phyloP scores from a whole-genome alignment of 768 basidiomycete species.

The Phlebiopsis flavidoalba region DNA sequence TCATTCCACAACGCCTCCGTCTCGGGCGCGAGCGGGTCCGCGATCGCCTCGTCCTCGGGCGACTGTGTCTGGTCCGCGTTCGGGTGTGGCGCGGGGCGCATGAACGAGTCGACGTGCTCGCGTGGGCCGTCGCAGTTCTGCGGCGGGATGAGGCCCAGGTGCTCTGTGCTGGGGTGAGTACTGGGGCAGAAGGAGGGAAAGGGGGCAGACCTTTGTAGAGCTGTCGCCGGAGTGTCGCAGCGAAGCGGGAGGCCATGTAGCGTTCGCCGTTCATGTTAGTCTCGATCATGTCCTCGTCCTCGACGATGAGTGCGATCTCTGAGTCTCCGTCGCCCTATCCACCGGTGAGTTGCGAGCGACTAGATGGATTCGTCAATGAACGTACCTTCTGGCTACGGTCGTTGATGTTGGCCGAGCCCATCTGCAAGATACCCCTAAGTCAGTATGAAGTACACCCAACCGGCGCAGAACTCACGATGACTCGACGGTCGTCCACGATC shows the following conservation, averaged over 20 bases:
- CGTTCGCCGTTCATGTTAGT: slow-evolving; percentile 74
- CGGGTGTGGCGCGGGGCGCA: slow-evolving; percentile 73
- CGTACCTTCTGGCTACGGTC: slow-evolving; percentile 76
- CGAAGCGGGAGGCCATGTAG: slow-evolving; percentile 74
- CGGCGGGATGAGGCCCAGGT: slow-evolving; percentile 80
- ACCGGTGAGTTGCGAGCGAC: slow-evolving; percentile 1
- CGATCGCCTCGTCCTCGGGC: slow-evolving; percentile 59
- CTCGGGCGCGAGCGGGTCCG: slow-evolving; percentile 70
- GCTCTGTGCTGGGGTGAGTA: slow-evolving; percentile 44
- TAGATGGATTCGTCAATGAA: neutral
- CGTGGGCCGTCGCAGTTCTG: slow-evolving; percentile 47
- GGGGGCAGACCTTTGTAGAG: slow-evolving; percentile 64
- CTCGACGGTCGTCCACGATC: slow-evolving; percentile 89
- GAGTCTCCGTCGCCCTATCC: slow-evolving; percentile 85
- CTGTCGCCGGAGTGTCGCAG: slow-evolving; percentile 75
- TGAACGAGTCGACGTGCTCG: slow-evolving; percentile 47
- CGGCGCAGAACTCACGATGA: slow-evolving; percentile 57
- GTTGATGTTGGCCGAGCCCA: slow-evolving; percentile 92
- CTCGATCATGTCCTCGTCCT: slow-evolving; percentile 76
- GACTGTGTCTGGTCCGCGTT: slow-evolving; percentile 61
- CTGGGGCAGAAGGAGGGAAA: neutral
- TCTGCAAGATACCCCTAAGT: slow-evolving; percentile 35
- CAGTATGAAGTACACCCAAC: neutral
- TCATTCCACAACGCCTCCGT: slow-evolving; percentile 56
- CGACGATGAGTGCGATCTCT: slow-evolving; percentile 89